phyloP scores from a whole-genome alignment of 768 basidiomycete genomes.

The Daedaleopsis nitida region DNA sequence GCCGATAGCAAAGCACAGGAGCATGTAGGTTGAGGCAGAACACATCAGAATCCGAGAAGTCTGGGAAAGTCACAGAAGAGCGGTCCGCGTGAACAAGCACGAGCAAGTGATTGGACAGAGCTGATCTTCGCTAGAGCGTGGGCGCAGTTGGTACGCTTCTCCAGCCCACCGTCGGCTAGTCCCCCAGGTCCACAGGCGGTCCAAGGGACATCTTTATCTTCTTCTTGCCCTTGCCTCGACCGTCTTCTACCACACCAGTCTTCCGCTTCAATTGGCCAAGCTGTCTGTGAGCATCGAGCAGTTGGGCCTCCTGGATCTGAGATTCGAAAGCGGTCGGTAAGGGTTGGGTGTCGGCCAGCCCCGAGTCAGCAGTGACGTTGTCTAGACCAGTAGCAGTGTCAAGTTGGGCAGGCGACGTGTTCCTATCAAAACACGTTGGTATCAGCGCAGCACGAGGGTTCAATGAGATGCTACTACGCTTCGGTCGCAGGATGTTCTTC shows the following conservation, averaged over 20 bases:
- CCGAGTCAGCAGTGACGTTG: not conserved
- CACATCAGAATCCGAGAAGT: not conserved
- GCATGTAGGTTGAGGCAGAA: not conserved
- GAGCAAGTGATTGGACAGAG: not conserved
- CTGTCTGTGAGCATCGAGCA: slow-evolving; percentile 20
- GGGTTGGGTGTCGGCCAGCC: not conserved
- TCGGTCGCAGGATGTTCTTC: slow-evolving; percentile 6
- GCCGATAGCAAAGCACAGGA: not conserved
- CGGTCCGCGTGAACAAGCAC: not conserved
- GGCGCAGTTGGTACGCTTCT: not conserved
- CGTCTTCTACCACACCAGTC: slow-evolving; percentile 16
- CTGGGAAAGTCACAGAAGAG: not conserved
- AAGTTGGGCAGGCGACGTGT: slow-evolving; percentile 1
- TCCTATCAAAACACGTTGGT: slow-evolving; percentile 1
- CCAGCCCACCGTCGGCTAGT: slow-evolving; percentile 39
- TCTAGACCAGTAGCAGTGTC: slow-evolving; percentile 2
- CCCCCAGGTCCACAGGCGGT: slow-evolving; percentile 71
- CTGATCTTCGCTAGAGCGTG: not conserved
- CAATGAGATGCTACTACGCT: slow-evolving; percentile 3
- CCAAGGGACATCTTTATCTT: slow-evolving; percentile 75
- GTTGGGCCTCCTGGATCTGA: slow-evolving; percentile 46
- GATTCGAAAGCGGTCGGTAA: slow-evolving; percentile 16
- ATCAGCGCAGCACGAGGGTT: slow-evolving; percentile 11
- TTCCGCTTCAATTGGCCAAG: slow-evolving; percentile 36
- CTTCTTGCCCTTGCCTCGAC: slow-evolving; percentile 39